Evolutionary conservation across 192 early-diverging fungal species (phyloP).

Genomic region (Rhizophlyctis rosea): DNA sequence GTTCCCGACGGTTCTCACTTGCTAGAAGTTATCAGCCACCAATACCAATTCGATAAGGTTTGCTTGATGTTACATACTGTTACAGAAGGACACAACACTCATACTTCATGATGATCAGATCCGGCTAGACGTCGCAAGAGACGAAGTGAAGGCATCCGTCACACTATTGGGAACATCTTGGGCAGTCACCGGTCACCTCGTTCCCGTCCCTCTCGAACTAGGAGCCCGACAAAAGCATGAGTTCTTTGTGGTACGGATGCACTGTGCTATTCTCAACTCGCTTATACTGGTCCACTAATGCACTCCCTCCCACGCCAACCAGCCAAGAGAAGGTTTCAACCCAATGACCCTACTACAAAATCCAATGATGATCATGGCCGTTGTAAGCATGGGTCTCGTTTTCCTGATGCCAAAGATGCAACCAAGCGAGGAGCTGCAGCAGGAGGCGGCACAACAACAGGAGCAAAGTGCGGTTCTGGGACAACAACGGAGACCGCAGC

Average conservation of each 20-base stretch:
- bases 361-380: conserved; percentile 69
- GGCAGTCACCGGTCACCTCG: neutral
- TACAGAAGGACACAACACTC: neutral
- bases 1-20: conserved; percentile 41
- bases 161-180: conserved; percentile 11
- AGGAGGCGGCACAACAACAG: no score
- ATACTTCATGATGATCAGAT: neutral
- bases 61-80: neutral
- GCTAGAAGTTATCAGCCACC: conserved; percentile 28
- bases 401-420: conserved; percentile 65
- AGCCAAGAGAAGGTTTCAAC: conserved; percentile 60
- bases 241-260: conserved; percentile 27
- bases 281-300: conserved; percentile 7
- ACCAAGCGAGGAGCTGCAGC: no score
- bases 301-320: neutral
- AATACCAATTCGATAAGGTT: conserved; percentile 34
- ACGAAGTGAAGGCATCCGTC: conserved; percentile 8
- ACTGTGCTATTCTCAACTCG: neutral
- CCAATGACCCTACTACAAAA: conserved; percentile 57
- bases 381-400: conserved; percentile 51
- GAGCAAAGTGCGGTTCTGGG: no score
- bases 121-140: conserved; percentile 9
- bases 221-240: conserved; percentile 13
- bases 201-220: conserved; percentile 10
- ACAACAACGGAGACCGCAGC: no score